Conservation (phyloP, 75 land plant genomes). For the Cunninghamia lanceolata region DNA sequence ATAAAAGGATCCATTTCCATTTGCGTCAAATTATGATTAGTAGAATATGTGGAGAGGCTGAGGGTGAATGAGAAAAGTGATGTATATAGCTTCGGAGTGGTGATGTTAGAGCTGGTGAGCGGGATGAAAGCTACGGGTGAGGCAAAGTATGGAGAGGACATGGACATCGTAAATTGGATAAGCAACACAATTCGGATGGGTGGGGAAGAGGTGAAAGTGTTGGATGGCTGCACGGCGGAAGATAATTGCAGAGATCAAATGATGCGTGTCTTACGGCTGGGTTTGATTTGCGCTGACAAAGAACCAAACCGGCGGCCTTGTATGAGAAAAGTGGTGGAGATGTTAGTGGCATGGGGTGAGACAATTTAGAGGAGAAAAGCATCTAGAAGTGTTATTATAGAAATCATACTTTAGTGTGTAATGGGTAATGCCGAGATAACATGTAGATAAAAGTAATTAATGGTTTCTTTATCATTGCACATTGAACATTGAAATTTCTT, state of each 20-base stretch:
- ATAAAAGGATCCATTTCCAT: no score
- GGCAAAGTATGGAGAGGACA: conserved; percentile 28
- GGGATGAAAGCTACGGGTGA: conserved; percentile 26
- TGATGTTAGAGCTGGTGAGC: conserved; percentile 36
- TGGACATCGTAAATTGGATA: conserved; percentile 32
- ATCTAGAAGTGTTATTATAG: no score
- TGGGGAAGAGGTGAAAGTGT: not conserved
- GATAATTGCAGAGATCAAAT: not conserved
- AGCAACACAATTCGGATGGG: not conserved
- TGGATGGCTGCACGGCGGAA: not conserved
- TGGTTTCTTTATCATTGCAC: no score
- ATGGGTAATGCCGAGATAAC: no score
- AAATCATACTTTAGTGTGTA: no score
- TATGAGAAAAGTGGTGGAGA: not conserved
- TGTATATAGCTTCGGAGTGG: no score
- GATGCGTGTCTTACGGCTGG: not conserved
- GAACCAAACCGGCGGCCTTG: not conserved
- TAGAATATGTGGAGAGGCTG: conserved; percentile 35
- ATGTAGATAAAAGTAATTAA: no score
- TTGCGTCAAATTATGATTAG: not conserved
- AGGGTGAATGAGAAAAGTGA: conserved; percentile 23
- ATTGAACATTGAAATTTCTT: no score
- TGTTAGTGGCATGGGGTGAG: no score
- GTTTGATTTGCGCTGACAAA: no score
- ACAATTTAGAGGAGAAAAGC: no score